A percentile compares a stretch with the other conserved stretches of the same genome.
phyloP scores from a whole-genome alignment of 306 rosid genomes.

The Citrullus amarus region DNA sequence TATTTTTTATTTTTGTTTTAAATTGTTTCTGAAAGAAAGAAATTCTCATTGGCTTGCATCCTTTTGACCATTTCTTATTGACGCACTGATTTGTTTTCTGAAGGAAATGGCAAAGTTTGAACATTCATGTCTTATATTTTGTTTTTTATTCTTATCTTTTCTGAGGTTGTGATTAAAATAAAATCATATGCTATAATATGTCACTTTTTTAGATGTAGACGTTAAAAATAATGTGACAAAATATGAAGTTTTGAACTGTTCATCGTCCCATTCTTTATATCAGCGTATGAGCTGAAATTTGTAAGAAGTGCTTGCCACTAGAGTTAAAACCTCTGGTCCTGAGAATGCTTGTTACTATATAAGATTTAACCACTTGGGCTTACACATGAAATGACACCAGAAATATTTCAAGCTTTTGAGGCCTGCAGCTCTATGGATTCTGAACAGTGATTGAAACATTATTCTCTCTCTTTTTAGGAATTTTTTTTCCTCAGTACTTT shows the following conservation, averaged over 20 bases:
- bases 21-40: neutral
- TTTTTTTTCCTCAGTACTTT: neutral
- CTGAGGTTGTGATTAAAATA: neutral
- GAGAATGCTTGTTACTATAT: neutral
- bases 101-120: neutral
- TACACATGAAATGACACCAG: slow-evolving; percentile 2
- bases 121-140: neutral
- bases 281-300: neutral
- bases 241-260: neutral
- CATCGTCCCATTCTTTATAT: neutral
- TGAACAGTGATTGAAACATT: neutral
- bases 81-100: neutral
- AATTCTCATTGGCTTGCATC: neutral
- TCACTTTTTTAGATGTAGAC: neutral
- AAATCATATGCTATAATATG: neutral
- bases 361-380: neutral
- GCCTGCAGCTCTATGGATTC: neutral
- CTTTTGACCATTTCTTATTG: neutral
- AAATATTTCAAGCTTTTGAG: neutral
- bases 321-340: neutral
- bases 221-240: neutral
- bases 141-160: neutral
- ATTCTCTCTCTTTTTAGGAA: neutral
- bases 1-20: neutral
- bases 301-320: neutral